Conservation (phyloP, 75 land plant species). For the Selaginella tamariscina region DNA sequence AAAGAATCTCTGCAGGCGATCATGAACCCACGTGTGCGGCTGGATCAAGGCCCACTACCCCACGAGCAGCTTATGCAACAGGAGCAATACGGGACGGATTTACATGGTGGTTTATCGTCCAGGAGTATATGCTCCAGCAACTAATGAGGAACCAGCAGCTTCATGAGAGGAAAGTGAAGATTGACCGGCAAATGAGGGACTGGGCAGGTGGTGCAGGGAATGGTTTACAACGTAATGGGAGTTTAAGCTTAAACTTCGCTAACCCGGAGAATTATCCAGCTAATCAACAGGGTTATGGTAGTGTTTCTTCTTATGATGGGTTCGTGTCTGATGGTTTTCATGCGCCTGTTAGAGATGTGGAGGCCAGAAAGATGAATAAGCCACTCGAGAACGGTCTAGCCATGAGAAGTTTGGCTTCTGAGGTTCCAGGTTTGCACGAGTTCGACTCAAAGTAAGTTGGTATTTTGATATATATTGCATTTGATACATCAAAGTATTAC, state of each 20-base stretch:
- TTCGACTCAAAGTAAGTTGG: too few species aligned
- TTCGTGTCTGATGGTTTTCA: constrained; percentile 3
- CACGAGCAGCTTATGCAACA: neutral
- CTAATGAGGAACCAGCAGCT: constrained; percentile 1
- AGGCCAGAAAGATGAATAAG: neutral
- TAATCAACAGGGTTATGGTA: neutral
- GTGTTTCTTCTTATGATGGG: neutral
- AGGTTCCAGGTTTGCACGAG: too few species aligned
- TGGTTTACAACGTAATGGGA: neutral
- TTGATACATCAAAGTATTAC: too few species aligned
- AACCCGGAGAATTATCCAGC: neutral
- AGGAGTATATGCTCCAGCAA: neutral
- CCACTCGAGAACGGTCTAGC: neutral
- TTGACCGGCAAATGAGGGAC: neutral
- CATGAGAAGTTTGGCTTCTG: neutral
- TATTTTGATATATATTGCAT: too few species aligned
- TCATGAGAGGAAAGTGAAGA: neutral
- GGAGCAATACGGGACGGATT: neutral
- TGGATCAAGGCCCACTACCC: too few species aligned
- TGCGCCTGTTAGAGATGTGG: constrained; percentile 1
- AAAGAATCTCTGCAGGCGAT: neutral
- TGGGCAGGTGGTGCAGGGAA: neutral
- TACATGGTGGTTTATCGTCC: neutral
- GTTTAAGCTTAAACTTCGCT: neutral
- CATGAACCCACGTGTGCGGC: too few species aligned